Conservation (phyloP, 2,329 filamentous ascomycete genomes). For the Colletotrichum lini region DNA sequence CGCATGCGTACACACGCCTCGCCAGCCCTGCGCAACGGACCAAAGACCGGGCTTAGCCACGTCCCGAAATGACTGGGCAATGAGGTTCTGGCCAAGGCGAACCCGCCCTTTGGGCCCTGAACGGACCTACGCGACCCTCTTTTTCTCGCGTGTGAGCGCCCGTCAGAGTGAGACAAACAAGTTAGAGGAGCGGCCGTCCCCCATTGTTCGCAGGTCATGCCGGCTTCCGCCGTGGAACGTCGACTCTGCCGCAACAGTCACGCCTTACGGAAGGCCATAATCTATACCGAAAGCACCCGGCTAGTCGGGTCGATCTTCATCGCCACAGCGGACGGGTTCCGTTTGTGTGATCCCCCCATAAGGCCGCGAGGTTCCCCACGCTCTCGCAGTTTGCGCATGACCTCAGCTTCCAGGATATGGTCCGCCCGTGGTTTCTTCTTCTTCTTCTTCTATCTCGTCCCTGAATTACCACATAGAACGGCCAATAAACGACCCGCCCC, state of each 20-base stretch:
- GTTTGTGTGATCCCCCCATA: neutral
- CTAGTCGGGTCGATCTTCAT: neutral
- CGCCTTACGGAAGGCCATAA: neutral
- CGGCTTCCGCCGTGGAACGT: neutral
- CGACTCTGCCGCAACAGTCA: neutral
- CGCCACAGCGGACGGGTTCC: neutral
- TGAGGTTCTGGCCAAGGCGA: constrained; percentile 3
- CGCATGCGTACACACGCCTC: neutral
- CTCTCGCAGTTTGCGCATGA: neutral
- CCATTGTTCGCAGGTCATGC: too few relatives aligned
- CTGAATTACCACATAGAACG: too few relatives aligned
- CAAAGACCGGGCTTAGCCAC: neutral
- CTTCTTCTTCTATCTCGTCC: too few relatives aligned
- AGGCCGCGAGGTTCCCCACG: constrained; percentile 2
- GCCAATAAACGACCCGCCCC: neutral
- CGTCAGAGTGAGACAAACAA: neutral
- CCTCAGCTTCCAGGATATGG: neutral
- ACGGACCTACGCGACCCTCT: neutral
- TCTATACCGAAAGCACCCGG: neutral
- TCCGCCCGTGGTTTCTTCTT: too few relatives aligned
- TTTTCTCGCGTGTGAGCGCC: constrained; percentile 1
- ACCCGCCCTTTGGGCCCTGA: neutral
- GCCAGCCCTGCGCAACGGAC: neutral
- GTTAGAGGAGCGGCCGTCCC: neutral
- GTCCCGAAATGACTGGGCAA: neutral